A percentile compares a stretch with the other conserved stretches of the same genome.
These are phyloP conservation scores for Fusarium falciforme DNA, from an alignment of 2,329 filamentous ascomycete species.

Conservation along the genomic window DNA sequence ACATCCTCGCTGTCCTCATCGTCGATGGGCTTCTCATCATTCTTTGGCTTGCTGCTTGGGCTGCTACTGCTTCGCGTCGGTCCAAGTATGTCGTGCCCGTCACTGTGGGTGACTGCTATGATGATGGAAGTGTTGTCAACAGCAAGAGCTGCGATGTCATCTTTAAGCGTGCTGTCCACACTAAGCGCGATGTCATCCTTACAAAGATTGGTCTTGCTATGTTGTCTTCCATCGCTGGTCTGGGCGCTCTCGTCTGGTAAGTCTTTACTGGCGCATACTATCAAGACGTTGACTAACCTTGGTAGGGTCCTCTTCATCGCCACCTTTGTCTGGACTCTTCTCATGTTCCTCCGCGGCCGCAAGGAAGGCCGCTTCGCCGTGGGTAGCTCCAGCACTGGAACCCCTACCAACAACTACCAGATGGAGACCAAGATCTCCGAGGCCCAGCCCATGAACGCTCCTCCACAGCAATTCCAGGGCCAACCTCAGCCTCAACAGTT, in stretches of 20 bases:
- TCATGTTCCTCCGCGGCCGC: constrained; percentile 51
- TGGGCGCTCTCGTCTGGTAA: constrained; percentile 58
- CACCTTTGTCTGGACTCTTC: constrained; percentile 51
- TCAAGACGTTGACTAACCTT: constrained; percentile 1
- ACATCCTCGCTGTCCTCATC: constrained; percentile 57
- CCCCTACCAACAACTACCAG: constrained; percentile 44
- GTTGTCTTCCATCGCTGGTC: constrained; percentile 55
- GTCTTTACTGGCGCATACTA: constrained; percentile 4
- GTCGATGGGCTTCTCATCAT: constrained; percentile 58
- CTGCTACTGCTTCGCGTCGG: constrained; percentile 54
- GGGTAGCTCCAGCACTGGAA: constrained; percentile 10
- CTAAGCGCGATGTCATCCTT: constrained; percentile 48
- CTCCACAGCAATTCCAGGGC: not conserved
- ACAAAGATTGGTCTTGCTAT: constrained; percentile 49
- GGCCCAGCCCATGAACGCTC: constrained; percentile 30
- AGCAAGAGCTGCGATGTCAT: constrained; percentile 50
- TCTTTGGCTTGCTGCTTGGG: constrained; percentile 60
- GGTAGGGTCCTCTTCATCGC: constrained; percentile 53
- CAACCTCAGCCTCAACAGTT: constrained; percentile 32
- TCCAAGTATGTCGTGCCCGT: constrained; percentile 50
- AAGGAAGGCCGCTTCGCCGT: constrained; percentile 52
- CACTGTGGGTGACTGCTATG: constrained; percentile 46
- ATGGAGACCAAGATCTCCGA: constrained; percentile 50
- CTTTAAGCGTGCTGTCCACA: constrained; percentile 26
- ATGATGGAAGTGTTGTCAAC: constrained; percentile 54